Evolutionary conservation across 2,329 filamentous ascomycete species (phyloP), one percentile per base, ranked within the genome.

Genomic region (Scorias spongiosa): DNA sequence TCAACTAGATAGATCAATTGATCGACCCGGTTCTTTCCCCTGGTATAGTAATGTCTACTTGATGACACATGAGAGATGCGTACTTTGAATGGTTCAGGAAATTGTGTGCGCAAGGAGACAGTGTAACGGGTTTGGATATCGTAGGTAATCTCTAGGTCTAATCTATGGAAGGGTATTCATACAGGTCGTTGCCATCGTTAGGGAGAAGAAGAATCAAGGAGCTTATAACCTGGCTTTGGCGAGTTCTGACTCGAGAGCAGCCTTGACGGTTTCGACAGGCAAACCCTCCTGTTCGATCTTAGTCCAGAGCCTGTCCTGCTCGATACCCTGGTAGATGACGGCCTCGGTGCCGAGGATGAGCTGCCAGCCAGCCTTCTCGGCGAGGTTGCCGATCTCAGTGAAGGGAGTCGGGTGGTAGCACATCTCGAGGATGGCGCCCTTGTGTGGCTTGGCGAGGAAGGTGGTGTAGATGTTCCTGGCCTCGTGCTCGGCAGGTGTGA

Each of bases 371-470:
- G 69, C 67, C 2, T 64, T 61, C 53, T 75, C 69, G 0, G 79
- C 75, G 37, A 86, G 54, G 38, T 69, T 71, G 1, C 75, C 76
- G 41, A 86, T 73, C 51, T 73, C 69, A 0, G 84, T 88, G 59
- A 74, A 79, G 0, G 81, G 79, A 2, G 70, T 61, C 0, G 84
- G 84, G 57, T 87, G 84, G 59, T 88, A 88, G 67, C 82, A 87
- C 83, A 89, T 88, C 61, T 88, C 83, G 47, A 88, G 60, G 45
- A 88, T 74, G 6, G 76, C 76, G 6, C 81, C 82, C 61, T 81
- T 80, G 48, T 72, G 63, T 28, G 66, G 56, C 43, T 68, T 69
- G 20, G 51, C 51, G 29, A 74, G 47, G 42, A 74, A 71, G 2
- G 65, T 59, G 53, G 76, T 68, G 0, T 72, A 60, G 0, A 84